Evolutionary conservation across 2,329 filamentous ascomycete genomes (phyloP), one percentile per base, ranked within the genome.

Genomic region (Escovopsis sp.): DNA sequence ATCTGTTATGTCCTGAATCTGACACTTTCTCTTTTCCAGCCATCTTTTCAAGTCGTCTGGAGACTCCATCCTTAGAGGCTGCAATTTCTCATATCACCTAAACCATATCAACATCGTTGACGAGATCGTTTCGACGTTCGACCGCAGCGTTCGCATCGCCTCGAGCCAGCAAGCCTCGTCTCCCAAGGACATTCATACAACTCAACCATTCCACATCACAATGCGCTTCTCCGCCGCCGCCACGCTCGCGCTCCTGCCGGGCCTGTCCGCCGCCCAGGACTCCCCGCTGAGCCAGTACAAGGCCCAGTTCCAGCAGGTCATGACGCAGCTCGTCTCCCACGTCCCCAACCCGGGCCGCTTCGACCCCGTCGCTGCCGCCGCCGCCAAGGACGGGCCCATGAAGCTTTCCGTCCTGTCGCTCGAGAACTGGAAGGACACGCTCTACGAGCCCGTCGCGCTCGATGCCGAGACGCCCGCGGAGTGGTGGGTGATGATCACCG

Each of bases 401-500:
- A 60, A 58, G 63, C 73, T 57, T 57, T 71, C 60, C 39, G 56
- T 56, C 39, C 58, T 89, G 51, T 79, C 76, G 5, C 66, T 85
- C 43, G 65, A 77, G 48, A 81, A 80, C 68, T 85, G 82, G 81
- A 74, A 79, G 58, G 63, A 79, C 24, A 74, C 77, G 3, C 66
- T 89, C 45, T 78, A 74, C 55, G 65, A 66, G 39, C 72, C 76
- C 27, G 74, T 81, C 44, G 66, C 74, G 46, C 61, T 74, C 8
- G 73, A 62, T 25, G 70, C 72, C 47, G 72, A 73, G 10, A 70
- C 68, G 47, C 79, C 82, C 5, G 79, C 81, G 61, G 79, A 86
- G 62, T 87, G 81, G 81, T 79, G 82, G 68, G 66, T 89, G 46
- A 70, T 83, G 50, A 64, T 85, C 50, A 83, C 78, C 9, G 84